Base-by-base conservation (phyloP, 2,329 filamentous ascomycete genomes). In the Diaporthe destruens region DNA sequence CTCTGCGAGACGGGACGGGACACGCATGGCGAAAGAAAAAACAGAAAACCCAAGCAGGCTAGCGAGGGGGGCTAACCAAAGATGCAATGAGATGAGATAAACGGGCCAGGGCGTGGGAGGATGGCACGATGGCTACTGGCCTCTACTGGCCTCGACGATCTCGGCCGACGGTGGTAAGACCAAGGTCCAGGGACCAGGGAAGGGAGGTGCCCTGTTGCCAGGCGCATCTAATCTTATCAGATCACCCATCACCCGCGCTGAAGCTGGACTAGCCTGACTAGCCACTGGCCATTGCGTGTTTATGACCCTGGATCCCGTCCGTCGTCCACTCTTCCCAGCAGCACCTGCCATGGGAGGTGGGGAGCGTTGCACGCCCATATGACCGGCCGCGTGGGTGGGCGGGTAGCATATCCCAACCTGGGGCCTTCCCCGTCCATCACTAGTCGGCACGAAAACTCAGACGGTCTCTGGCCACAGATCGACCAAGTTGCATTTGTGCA, bases 161-260 rank as follows among this genome's bases (percentile, higher is more conserved):
- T n/a, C 20, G 39, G n/a, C 51, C 49, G 36, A 51, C 16, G 47
- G 49, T 39, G 51, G 51, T n/a, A 18, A 12, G 47, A 29, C 20
- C 7, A 51, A 49, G n/a, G n/a, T n/a, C n/a, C n/a, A n/a, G n/a
- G n/a, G n/a, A n/a, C n/a, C n/a, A n/a, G n/a, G n/a, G n/a, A n/a
- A n/a, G n/a, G n/a, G n/a, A n/a, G n/a, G n/a, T n/a, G n/a, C n/a
- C n/a, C n/a, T n/a, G n/a, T n/a, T n/a, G n/a, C n/a, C n/a, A n/a
- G 18, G 67, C 29, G 23, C 34, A 59, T 69, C 54, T 68, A 72
- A 72, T 72, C 70, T 72, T 72, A 72, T 72, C 70, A 72, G 70
- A 72, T 72, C 63, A 29, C 39, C 29, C 29, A 44, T 72, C 63
- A 29, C 39, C 29, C 29, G 29, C 44, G 44, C 42, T 6, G 20